A percentile compares a stretch with the other conserved stretches of the same genome.
These are phyloP conservation scores for Trichoderma semiorbis DNA, from an alignment of 2,329 filamentous ascomycete species.

Conservation along the genomic window DNA sequence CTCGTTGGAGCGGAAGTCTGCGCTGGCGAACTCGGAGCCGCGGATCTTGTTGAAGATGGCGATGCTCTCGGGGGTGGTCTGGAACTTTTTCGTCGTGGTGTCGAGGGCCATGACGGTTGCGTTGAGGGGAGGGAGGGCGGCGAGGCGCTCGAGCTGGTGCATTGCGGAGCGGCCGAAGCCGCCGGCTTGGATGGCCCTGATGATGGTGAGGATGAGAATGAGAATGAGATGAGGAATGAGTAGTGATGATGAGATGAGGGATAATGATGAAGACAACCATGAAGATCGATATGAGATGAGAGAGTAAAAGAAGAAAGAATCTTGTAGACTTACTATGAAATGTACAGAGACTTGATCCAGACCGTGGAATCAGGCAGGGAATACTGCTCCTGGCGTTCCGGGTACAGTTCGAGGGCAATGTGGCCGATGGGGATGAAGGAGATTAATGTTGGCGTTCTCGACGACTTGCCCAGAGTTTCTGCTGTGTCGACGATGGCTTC, in stretches of 20 bases:
- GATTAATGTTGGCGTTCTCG: constrained; percentile 29
- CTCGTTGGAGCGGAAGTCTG: constrained; percentile 27
- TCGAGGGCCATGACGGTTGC: constrained; percentile 36
- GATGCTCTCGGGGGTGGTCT: constrained; percentile 26
- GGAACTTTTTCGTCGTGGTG: constrained; percentile 31
- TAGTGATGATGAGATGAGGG: background rate
- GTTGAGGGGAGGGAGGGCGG: constrained; percentile 31
- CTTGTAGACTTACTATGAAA: constrained; percentile 31
- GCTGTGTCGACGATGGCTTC: constrained; percentile 36
- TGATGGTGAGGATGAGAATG: background rate
- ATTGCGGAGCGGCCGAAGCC: constrained; percentile 38
- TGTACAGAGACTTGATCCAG: constrained; percentile 41
- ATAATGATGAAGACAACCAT: too few relatives aligned
- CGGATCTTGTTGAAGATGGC: constrained; percentile 27
- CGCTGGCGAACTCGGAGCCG: constrained; percentile 25
- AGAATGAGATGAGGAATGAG: background rate
- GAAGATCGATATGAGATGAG: background rate
- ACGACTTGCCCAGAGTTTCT: constrained; percentile 26
- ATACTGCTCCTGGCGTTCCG: constrained; percentile 31
- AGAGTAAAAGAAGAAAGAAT: background rate
- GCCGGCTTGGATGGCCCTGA: constrained; percentile 32
- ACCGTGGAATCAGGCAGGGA: constrained; percentile 32
- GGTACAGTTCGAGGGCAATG: constrained; percentile 35
- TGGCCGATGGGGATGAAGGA: constrained; percentile 41
- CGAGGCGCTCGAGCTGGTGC: constrained; percentile 33